Evolutionary conservation across 2,329 filamentous ascomycete species (phyloP).

Genomic region (Paradendryphiella salina): DNA sequence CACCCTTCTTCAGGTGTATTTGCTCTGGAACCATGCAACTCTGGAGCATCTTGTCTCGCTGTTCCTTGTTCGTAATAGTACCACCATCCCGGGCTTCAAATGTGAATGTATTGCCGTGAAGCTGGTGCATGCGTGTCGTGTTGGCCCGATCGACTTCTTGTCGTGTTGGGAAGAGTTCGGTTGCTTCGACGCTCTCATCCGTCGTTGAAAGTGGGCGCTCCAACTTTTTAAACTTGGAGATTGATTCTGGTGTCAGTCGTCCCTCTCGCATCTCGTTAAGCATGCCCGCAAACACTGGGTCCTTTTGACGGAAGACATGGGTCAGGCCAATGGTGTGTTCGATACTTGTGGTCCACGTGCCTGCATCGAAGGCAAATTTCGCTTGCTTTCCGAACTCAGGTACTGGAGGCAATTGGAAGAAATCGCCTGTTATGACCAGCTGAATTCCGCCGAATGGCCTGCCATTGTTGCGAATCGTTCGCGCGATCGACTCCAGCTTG

Average conservation of each 20-base stretch:
- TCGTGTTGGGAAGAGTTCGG: conserved; percentile 91
- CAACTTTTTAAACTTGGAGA: conserved; percentile 74
- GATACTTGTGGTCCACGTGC: conserved; percentile 88
- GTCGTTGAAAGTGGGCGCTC: conserved; percentile 64
- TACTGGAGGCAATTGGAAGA: conserved; percentile 95
- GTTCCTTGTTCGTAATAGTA: conserved; percentile 62
- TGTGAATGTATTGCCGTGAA: conserved; percentile 68
- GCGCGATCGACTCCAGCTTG: conserved; percentile 87
- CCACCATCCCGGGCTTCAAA: conserved; percentile 80
- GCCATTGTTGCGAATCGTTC: conserved; percentile 84
- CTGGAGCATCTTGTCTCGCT: conserved; percentile 75
- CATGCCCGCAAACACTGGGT: conserved; percentile 88
- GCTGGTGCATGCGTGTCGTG: conserved; percentile 67
- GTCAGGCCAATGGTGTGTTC: conserved; percentile 94
- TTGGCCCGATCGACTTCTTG: conserved; percentile 90
- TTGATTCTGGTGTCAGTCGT: conserved; percentile 73
- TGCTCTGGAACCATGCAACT: conserved; percentile 91
- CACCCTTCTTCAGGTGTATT: conserved; percentile 83
- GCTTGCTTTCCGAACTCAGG: conserved; percentile 73
- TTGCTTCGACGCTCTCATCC: conserved; percentile 78
- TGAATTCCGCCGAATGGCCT: conserved; percentile 95
- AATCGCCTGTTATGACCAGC: conserved; percentile 92
- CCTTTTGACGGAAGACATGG: conserved; percentile 94
- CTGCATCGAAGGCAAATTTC: conserved; percentile 91
- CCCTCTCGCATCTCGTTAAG: conserved; percentile 97